phyloP scores from a whole-genome alignment of 345 rosid species.

The Diplotaxis tenuifolia region DNA sequence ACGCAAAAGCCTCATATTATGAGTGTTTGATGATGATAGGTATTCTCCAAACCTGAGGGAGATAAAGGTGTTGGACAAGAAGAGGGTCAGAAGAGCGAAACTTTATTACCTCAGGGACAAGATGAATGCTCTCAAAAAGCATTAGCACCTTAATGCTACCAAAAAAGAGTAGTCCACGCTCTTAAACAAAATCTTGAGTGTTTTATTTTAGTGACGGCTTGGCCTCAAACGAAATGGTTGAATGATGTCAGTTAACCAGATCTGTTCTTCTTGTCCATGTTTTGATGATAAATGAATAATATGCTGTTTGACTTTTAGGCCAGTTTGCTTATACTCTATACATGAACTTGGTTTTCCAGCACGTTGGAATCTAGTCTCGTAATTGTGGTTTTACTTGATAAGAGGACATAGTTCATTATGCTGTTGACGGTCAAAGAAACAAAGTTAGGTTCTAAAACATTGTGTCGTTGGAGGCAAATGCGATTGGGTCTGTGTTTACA shows the following conservation, averaged over 20 bases:
- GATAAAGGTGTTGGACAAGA: conserved; percentile 92
- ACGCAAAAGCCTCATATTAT: background rate
- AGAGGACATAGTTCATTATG: background rate
- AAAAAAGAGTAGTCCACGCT: background rate
- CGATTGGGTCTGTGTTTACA: no score
- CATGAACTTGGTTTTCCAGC: background rate
- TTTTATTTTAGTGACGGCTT: background rate
- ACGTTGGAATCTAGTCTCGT: background rate
- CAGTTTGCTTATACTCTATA: background rate
- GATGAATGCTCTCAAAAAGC: conserved; percentile 82
- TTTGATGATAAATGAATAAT: background rate
- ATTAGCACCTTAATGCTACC: background rate
- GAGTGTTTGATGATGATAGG: conserved; percentile 47
- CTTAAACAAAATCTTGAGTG: conserved; percentile 6
- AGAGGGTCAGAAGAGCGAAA: conserved; percentile 92
- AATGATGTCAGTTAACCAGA: conserved; percentile 2
- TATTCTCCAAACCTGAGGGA: conserved; percentile 93
- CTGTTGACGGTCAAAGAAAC: background rate
- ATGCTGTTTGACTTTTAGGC: background rate
- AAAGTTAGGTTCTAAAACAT: background rate
- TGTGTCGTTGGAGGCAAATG: background rate
- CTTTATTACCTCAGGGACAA: conserved; percentile 88
- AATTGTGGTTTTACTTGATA: no score
- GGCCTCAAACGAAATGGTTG: background rate
- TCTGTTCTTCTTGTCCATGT: conserved; percentile 3